These are phyloP conservation scores for Cladochytrium replicatum DNA, from an alignment of 192 early-diverging fungal genomes.

Conservation along the genomic window DNA sequence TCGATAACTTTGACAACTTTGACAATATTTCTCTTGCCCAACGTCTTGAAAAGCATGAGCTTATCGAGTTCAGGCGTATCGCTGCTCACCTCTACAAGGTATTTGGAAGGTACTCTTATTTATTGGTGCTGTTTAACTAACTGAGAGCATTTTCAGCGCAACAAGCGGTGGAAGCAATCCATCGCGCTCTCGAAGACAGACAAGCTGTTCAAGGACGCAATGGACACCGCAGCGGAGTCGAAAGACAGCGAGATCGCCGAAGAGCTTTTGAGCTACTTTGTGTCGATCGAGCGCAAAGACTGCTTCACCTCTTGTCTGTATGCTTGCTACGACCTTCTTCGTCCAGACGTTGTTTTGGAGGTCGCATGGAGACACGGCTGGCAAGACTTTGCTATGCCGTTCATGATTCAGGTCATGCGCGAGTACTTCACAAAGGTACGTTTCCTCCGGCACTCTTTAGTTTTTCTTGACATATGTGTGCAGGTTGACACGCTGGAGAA, in stretches of 20 bases:
- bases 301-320: conserved; percentile 90
- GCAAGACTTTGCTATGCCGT: conserved; percentile 95
- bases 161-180: conserved; percentile 94
- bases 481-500: conserved; percentile 45
- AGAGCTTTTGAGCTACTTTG: conserved; percentile 92
- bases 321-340: conserved; percentile 89
- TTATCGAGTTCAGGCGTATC: conserved; percentile 96
- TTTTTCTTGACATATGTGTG: neutral
- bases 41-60: conserved; percentile 89
- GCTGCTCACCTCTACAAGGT: conserved; percentile 90
- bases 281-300: conserved; percentile 80
- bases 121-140: no score
- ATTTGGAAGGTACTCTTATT: neutral
- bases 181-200: conserved; percentile 94
- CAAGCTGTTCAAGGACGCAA: conserved; percentile 94
- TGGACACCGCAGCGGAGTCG: conserved; percentile 95
- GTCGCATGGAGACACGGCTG: conserved; percentile 81
- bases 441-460: neutral
- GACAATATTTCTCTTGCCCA: conserved; percentile 85
- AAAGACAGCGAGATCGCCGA: conserved; percentile 80
- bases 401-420: conserved; percentile 83
- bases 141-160: no score
- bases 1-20: conserved; percentile 92
- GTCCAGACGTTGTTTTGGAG: conserved; percentile 92
- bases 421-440: conserved; percentile 73